Conservation (phyloP, 1,139 yeast genomes). For the Candida neerlandica region DNA sequence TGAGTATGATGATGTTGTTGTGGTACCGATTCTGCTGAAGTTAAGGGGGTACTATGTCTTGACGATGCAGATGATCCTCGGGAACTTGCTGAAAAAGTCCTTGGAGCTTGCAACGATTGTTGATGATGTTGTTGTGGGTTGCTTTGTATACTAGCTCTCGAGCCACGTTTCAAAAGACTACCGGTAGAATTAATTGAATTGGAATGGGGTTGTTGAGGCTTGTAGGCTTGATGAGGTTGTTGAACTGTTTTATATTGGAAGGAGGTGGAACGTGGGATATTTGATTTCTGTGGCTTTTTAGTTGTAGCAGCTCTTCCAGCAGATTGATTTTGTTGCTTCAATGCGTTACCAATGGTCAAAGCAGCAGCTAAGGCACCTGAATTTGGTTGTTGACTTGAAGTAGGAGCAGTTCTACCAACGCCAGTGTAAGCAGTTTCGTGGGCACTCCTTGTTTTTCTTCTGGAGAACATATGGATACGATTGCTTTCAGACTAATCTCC, state of each 20-base stretch:
- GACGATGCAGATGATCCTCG: conserved; percentile 15
- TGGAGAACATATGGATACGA: conserved; percentile 28
- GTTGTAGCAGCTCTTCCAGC: conserved; percentile 1
- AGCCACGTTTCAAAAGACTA: conserved; percentile 21
- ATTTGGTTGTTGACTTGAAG: conserved; percentile 36
- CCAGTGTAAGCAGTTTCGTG: conserved; percentile 47
- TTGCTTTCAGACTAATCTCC: too few relatives aligned
- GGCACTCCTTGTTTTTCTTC: conserved; percentile 35
- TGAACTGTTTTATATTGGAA: conserved; percentile 4
- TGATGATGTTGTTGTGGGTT: conserved; percentile 5
- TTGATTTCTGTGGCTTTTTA: conserved; percentile 3
- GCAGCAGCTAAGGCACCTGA: conserved; percentile 52
- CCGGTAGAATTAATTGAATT: conserved; percentile 14
- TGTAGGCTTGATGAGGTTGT: neutral
- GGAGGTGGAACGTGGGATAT: conserved; percentile 8
- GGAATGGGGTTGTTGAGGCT: conserved; percentile 4
- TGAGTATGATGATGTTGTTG: conserved; percentile 11
- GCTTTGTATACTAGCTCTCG: conserved; percentile 11
- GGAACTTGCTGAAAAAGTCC: conserved; percentile 21
- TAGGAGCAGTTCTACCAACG: conserved; percentile 40
- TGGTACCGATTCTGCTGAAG: conserved; percentile 11
- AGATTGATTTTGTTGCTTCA: conserved; percentile 12
- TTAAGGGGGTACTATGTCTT: conserved; percentile 10
- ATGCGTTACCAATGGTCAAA: conserved; percentile 41
- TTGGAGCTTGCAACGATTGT: conserved; percentile 6